A percentile compares a stretch with the other conserved stretches of the same genome.
These are phyloP conservation scores for Geosmithia morbida DNA, from an alignment of 2,329 filamentous ascomycete genomes.

Conservation along the genomic window DNA sequence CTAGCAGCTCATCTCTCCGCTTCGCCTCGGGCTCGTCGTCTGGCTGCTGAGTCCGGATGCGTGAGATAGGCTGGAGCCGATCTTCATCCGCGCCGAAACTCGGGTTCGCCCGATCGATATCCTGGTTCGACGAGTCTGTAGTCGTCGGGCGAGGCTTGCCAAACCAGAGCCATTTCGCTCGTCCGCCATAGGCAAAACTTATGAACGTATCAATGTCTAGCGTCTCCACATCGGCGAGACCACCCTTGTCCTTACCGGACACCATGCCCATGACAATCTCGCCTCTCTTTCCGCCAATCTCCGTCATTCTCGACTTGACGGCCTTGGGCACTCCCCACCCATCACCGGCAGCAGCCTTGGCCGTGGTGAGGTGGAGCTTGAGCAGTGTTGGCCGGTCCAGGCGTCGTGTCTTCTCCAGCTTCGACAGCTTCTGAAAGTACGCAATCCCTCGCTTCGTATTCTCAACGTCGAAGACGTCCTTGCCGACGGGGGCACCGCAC, in stretches of 20 bases:
- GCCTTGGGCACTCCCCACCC: constrained; percentile 87
- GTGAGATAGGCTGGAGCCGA: constrained; percentile 17
- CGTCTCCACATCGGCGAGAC: constrained; percentile 86
- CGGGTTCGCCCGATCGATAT: constrained; percentile 28
- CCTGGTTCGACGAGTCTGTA: constrained; percentile 28
- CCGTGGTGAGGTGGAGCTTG: constrained; percentile 66
- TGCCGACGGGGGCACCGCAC: constrained; percentile 68
- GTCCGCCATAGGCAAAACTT: constrained; percentile 63
- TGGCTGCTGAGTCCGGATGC: constrained; percentile 32
- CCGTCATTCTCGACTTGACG: constrained; percentile 88
- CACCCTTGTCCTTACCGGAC: constrained; percentile 69
- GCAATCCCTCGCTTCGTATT: constrained; percentile 71
- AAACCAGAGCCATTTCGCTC: constrained; percentile 87
- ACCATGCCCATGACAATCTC: constrained; percentile 96
- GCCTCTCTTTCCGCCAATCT: constrained; percentile 84
- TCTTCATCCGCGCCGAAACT: constrained; percentile 41
- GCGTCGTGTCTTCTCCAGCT: constrained; percentile 61
- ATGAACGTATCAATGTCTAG: constrained; percentile 77
- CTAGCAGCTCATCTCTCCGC: constrained; percentile 29
- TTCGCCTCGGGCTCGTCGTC: constrained; percentile 36
- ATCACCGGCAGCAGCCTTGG: constrained; percentile 80
- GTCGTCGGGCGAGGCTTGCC: constrained; percentile 65
- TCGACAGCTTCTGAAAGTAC: constrained; percentile 81
- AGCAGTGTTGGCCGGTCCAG: constrained; percentile 76
- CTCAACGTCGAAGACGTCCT: constrained; percentile 82